Conservation (phyloP, 148 eudicot genomes). For the Silene latifolia region DNA sequence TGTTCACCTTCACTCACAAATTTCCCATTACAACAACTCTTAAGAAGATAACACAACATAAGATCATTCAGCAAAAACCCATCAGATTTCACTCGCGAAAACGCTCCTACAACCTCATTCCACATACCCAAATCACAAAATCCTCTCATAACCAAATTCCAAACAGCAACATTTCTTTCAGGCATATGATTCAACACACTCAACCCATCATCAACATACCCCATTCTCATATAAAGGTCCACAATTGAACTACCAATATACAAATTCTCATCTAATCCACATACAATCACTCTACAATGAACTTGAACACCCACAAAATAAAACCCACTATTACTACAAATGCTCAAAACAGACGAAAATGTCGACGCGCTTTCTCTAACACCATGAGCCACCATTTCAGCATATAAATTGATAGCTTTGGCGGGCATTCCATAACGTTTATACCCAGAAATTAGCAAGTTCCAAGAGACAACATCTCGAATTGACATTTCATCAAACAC, state of each 20-base stretch:
- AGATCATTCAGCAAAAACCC: constrained; percentile 62
- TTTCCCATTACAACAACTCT: constrained; percentile 53
- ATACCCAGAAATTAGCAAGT: constrained; percentile 62
- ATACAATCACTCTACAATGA: constrained; percentile 59
- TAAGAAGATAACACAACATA: constrained; percentile 62
- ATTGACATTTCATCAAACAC: constrained; percentile 74
- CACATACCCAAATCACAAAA: constrained; percentile 50
- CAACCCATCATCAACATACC: constrained; percentile 46
- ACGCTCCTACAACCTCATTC: constrained; percentile 38
- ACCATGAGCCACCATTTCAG: constrained; percentile 48
- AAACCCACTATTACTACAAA: constrained; percentile 42
- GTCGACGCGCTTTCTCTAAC: constrained; percentile 57
- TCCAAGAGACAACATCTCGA: constrained; percentile 65
- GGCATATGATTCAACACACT: constrained; percentile 45
- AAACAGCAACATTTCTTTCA: constrained; percentile 49
- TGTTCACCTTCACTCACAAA: constrained; percentile 55
- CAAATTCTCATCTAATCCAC: constrained; percentile 51
- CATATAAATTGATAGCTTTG: constrained; percentile 43
- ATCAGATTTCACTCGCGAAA: constrained; percentile 39
- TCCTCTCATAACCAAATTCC: constrained; percentile 74
- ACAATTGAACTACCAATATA: constrained; percentile 61
- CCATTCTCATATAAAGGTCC: constrained; percentile 62
- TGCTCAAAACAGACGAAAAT: constrained; percentile 59
- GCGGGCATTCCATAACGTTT: constrained; percentile 32
- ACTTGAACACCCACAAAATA: constrained; percentile 51